Conservation (phyloP, 2,329 filamentous ascomycete genomes). For the Beauveria sp. region DNA sequence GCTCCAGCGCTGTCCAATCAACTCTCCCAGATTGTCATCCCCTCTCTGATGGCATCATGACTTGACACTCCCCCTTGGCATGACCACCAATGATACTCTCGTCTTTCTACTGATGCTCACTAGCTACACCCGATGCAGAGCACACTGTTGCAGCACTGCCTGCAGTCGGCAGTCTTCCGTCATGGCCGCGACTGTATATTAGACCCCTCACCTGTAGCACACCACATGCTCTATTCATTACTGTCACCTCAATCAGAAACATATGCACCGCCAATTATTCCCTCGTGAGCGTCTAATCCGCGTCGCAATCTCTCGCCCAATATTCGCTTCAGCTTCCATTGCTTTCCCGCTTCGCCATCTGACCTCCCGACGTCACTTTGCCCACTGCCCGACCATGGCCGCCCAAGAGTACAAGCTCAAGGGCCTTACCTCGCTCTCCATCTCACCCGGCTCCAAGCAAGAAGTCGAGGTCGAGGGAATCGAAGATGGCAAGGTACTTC, state of each 20-base stretch:
- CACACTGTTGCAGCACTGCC: neutral
- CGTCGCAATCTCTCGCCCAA: neutral
- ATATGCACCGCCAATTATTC: neutral
- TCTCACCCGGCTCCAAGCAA: constrained; percentile 75
- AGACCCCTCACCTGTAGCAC: neutral
- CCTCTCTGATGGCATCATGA: constrained; percentile 8
- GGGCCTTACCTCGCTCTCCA: constrained; percentile 62
- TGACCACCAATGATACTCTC: neutral
- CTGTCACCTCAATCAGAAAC: neutral
- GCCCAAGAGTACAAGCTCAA: constrained; percentile 62
- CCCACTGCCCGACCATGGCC: constrained; percentile 33
- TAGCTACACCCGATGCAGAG: neutral
- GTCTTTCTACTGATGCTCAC: neutral
- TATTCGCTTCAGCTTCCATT: neutral
- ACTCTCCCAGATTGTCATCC: neutral
- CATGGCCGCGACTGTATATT: neutral
- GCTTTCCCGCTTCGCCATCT: neutral
- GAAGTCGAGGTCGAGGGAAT: constrained; percentile 89
- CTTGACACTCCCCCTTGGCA: neutral
- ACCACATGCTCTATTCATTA: neutral
- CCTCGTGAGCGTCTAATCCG: neutral
- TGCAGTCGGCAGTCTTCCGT: neutral
- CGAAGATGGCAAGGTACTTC: constrained; percentile 74
- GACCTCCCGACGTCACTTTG: neutral
- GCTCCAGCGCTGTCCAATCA: constrained; percentile 2